Conservation (phyloP, 371 early-diverging fungal genomes). For the Gilbertella persicaria region DNA sequence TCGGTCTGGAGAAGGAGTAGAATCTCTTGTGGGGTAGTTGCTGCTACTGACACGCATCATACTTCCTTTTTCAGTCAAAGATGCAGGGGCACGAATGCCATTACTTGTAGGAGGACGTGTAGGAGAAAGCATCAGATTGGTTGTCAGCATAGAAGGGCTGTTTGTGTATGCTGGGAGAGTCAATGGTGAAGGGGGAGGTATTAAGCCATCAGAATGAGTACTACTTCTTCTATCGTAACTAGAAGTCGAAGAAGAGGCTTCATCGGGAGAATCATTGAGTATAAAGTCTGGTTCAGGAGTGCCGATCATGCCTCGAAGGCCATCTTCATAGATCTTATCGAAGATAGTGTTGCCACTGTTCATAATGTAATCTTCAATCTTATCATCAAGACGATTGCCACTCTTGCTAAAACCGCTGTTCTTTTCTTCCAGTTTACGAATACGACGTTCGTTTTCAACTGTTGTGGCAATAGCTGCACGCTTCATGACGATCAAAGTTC, state of each 20-base stretch:
- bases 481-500: conserved; percentile 77
- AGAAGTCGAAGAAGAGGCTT: conserved; percentile 25
- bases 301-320: conserved; percentile 46
- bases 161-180: conserved; percentile 21
- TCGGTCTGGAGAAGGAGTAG: conserved; percentile 36
- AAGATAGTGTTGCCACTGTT: conserved; percentile 52
- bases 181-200: conserved; percentile 29
- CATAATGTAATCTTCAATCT: conserved; percentile 45
- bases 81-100: conserved; percentile 17
- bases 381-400: conserved; percentile 10
- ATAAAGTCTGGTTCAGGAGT: conserved; percentile 7
- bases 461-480: conserved; percentile 72
- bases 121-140: conserved; percentile 8
- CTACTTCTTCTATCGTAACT: conserved; percentile 29
- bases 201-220: conserved; percentile 22
- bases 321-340: conserved; percentile 61
- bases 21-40: conserved; percentile 10
- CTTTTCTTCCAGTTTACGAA: conserved; percentile 55
- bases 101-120: conserved; percentile 17
- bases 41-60: conserved; percentile 16
- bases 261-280: conserved; percentile 20
- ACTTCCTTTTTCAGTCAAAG: conserved; percentile 20
- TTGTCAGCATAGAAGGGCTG: background rate
- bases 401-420: conserved; percentile 1
- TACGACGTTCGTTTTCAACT: conserved; percentile 72